These are phyloP conservation scores for Linum trigynum DNA, from an alignment of 345 rosid species.

Conservation along the genomic window DNA sequence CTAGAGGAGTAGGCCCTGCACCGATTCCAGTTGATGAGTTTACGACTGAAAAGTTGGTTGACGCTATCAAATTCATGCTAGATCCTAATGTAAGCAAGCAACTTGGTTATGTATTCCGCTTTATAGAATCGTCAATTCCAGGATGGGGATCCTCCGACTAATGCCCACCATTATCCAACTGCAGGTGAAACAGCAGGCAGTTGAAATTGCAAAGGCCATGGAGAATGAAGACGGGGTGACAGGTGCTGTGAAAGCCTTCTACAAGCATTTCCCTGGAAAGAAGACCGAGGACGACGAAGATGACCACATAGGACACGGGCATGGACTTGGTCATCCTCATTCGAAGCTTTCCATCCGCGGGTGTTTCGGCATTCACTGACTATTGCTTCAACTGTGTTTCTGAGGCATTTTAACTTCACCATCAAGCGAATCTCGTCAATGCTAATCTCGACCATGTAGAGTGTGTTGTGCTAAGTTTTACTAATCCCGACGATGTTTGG, in stretches of 20 bases:
- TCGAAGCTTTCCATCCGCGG: slow-evolving; percentile 17
- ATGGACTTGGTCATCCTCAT: slow-evolving; percentile 1
- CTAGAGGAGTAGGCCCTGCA: slow-evolving; percentile 41
- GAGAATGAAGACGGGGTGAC: slow-evolving; percentile 43
- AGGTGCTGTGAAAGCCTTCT: slow-evolving; percentile 50
- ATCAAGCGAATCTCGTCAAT: background rate
- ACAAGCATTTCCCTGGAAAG: slow-evolving; percentile 32
- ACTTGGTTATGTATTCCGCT: background rate
- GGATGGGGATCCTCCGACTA: no score
- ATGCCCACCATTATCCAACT: background rate
- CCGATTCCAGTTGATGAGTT: slow-evolving; percentile 47
- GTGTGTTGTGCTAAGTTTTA: background rate
- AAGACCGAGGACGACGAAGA: background rate
- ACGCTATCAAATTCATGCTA: slow-evolving; percentile 44
- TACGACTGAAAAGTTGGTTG: slow-evolving; percentile 38
- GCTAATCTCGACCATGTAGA: background rate
- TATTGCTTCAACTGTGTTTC: background rate
- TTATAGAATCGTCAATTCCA: no score
- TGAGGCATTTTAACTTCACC: background rate
- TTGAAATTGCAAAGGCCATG: slow-evolving; percentile 36
- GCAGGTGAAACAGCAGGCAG: slow-evolving; percentile 43
- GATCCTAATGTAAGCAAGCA: slow-evolving; percentile 29
- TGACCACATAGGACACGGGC: no score
- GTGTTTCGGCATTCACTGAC: slow-evolving; percentile 24
- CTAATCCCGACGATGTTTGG: background rate